Evolutionary conservation across 192 early-diverging fungal species (phyloP).

Genomic region (Lobosporangium transversale): DNA sequence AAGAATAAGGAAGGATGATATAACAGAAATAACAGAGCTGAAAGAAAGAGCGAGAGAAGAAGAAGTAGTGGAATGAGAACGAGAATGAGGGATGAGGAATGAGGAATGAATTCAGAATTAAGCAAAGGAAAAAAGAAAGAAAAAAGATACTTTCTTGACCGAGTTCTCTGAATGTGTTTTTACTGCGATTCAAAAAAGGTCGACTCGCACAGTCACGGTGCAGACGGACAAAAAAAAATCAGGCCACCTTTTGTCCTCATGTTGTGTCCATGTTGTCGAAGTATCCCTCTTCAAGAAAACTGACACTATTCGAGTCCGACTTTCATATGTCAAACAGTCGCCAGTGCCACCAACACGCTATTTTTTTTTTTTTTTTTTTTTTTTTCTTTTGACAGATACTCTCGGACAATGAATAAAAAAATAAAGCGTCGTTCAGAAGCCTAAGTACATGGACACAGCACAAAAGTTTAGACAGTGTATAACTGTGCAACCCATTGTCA

Average conservation of each 20-base stretch:
- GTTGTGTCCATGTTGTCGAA: no score
- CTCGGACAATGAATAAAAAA: no score
- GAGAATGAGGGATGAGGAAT: conserved; percentile 1
- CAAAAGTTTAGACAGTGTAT: no score
- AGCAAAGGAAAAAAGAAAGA: conserved; percentile 5
- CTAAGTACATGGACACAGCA: no score
- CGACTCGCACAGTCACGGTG: neutral
- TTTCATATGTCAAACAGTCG: conserved; percentile 17
- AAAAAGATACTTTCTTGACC: neutral
- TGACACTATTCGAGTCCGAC: no score
- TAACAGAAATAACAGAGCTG: neutral
- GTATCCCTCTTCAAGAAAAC: no score
- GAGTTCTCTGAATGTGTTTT: neutral
- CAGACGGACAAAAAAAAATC: conserved; percentile 36
- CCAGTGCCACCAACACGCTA: no score
- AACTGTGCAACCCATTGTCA: no score
- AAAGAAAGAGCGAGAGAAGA: neutral
- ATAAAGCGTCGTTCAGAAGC: no score
- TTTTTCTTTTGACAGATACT: no score
- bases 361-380: no score
- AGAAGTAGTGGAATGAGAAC: neutral
- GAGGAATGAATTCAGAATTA: neutral
- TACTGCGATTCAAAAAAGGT: no score
- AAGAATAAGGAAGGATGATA: neutral
- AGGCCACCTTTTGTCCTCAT: conserved; percentile 27